Conservation (phyloP, 2,329 filamentous ascomycete genomes). For the Aspergillus tamarii region DNA sequence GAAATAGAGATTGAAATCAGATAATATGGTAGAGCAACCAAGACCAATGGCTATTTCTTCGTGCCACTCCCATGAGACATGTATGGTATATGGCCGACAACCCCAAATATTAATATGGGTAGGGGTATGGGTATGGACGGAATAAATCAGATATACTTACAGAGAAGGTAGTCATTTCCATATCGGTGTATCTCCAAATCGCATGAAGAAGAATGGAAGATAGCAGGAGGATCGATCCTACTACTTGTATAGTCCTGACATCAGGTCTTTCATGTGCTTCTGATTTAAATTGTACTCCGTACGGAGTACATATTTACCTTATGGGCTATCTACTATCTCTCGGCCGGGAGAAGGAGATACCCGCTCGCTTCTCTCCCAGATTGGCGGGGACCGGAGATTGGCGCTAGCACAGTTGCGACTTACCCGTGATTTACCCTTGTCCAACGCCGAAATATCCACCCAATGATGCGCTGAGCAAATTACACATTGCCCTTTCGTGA, state of each 20-base stretch:
- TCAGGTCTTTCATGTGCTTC: neutral
- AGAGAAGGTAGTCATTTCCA: constrained; percentile 51
- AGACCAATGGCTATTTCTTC: neutral
- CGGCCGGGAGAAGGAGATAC: constrained; percentile 4
- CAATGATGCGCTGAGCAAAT: neutral
- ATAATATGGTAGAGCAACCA: neutral
- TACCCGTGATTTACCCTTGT: constrained; percentile 3
- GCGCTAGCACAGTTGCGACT: neutral
- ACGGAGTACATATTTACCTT: too few relatives aligned
- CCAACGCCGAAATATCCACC: neutral
- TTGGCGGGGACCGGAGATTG: constrained; percentile 28
- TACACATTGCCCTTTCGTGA: neutral
- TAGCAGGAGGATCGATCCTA: neutral
- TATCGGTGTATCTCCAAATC: neutral
- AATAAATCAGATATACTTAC: constrained; percentile 36
- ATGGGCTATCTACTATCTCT: neutral
- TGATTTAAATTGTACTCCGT: too few relatives aligned
- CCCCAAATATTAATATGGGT: neutral
- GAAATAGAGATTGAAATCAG: neutral
- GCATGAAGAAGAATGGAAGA: neutral
- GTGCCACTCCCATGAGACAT: neutral
- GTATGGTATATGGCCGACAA: neutral
- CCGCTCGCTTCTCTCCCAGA: constrained; percentile 12
- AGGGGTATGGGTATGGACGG: neutral
- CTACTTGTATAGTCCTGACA: neutral